Conservation (phyloP, 1,284 basidiomycete species). For the Heliocybe sulcata region DNA sequence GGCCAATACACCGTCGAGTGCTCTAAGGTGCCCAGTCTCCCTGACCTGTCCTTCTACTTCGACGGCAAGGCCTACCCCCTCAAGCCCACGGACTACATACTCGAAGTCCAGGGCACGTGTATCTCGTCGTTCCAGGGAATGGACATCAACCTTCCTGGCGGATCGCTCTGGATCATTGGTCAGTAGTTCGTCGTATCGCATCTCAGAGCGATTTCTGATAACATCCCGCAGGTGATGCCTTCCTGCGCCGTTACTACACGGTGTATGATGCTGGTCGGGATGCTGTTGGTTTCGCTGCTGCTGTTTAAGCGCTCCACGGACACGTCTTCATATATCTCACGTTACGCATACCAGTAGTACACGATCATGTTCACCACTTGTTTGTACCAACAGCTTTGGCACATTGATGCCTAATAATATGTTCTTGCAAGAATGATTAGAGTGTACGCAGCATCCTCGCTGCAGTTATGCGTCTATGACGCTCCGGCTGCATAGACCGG, state of each 20-base stretch:
- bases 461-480: too few species aligned
- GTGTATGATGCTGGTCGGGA: slow-evolving; percentile 86
- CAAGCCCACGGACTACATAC: slow-evolving; percentile 83
- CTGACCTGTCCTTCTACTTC: slow-evolving; percentile 85
- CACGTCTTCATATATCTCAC: background rate
- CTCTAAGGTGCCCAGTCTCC: slow-evolving; percentile 73
- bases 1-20: slow-evolving; percentile 95
- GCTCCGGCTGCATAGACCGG: too few species aligned
- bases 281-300: slow-evolving; percentile 81
- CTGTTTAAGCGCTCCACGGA: slow-evolving; percentile 13
- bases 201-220: background rate
- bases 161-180: slow-evolving; percentile 92
- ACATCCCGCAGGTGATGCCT: slow-evolving; percentile 60
- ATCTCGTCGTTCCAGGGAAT: slow-evolving; percentile 92
- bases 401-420: background rate
- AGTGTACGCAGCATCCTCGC: too few species aligned
- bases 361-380: background rate
- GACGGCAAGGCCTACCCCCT: slow-evolving; percentile 77
- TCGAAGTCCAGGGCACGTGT: slow-evolving; percentile 86
- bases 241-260: slow-evolving; percentile 88
- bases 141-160: slow-evolving; percentile 87
- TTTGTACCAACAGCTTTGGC: background rate
- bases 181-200: slow-evolving; percentile 23
- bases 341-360: background rate
- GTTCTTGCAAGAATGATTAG: background rate